Conservation (phyloP, 371 early-diverging fungal genomes). For the Rhizomucor miehei region DNA sequence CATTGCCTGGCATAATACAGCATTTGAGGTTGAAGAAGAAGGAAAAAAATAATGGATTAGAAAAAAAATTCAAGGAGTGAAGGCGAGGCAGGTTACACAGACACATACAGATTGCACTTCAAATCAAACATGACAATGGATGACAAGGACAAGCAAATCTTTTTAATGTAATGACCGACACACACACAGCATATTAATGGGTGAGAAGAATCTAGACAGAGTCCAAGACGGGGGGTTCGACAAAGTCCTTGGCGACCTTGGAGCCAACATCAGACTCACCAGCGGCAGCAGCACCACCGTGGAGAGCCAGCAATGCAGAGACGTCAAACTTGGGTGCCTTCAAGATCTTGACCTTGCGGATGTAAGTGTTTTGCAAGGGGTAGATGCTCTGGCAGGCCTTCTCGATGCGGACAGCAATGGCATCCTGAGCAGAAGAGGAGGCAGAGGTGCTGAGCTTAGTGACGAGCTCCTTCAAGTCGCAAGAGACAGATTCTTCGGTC, state of each 20-base stretch:
- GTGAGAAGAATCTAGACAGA: conserved; percentile 62
- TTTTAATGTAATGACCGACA: too few relatives aligned
- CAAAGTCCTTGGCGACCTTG: conserved; percentile 75
- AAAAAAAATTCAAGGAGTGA: too few relatives aligned
- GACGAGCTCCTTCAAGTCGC: conserved; percentile 97
- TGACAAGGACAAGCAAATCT: too few relatives aligned
- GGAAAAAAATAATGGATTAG: too few relatives aligned
- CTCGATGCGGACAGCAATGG: conserved; percentile 96
- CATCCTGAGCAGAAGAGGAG: conserved; percentile 57
- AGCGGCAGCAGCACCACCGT: conserved; percentile 84
- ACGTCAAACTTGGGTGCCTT: conserved; percentile 97
- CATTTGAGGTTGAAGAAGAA: too few relatives aligned
- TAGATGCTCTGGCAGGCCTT: conserved; percentile 97
- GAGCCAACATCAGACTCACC: conserved; percentile 72
- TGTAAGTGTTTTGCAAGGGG: conserved; percentile 98
- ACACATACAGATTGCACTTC: too few relatives aligned
- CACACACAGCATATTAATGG: too few relatives aligned
- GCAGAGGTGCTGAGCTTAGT: conserved; percentile 87
- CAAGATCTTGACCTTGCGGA: conserved; percentile 99
- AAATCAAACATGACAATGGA: too few relatives aligned
- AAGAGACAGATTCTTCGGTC: conserved; percentile 82
- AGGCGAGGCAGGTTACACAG: too few relatives aligned
- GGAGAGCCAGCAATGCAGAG: conserved; percentile 96
- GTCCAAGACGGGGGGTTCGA: conserved; percentile 78
- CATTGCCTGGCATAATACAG: too few relatives aligned